Conservation (phyloP, 495 filamentous ascomycete species). For the Neohortaea acidophila region DNA sequence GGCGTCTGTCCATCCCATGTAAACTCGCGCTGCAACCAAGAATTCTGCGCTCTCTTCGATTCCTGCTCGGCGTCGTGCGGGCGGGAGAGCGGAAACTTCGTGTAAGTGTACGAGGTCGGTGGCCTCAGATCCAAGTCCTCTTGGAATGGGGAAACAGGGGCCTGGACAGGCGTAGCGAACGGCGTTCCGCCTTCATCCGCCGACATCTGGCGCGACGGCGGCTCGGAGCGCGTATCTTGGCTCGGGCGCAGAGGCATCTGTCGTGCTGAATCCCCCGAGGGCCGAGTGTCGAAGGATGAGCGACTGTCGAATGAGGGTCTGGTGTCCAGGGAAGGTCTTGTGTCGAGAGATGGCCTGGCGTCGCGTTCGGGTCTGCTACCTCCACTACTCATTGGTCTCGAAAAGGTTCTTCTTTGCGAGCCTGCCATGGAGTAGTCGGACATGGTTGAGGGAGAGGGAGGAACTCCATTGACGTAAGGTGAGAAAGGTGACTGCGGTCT, state of each 20-base stretch:
- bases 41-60: slow-evolving; percentile 48
- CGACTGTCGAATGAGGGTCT: slow-evolving; percentile 16
- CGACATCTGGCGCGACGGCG: slow-evolving; percentile 30
- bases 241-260: slow-evolving; percentile 47
- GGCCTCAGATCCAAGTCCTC: not conserved
- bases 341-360: slow-evolving; percentile 15
- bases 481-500: slow-evolving; percentile 49
- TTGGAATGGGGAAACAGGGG: slow-evolving; percentile 21
- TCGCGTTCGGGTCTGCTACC: slow-evolving; percentile 13
- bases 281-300: slow-evolving; percentile 29
- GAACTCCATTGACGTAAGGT: slow-evolving; percentile 37
- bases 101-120: slow-evolving; percentile 65
- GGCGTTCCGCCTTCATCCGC: slow-evolving; percentile 28
- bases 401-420: slow-evolving; percentile 72
- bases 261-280: slow-evolving; percentile 43
- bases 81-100: slow-evolving; percentile 67
- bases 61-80: slow-evolving; percentile 60
- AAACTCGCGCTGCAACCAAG: slow-evolving; percentile 38
- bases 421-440: slow-evolving; percentile 58
- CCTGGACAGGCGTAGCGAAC: slow-evolving; percentile 41
- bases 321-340: slow-evolving; percentile 6
- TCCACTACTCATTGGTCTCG: slow-evolving; percentile 68
- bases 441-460: slow-evolving; percentile 63
- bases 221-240: slow-evolving; percentile 25
- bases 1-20: slow-evolving; percentile 38